Percentiles rank a stretch among this genome's conserved stretches.
Evolutionary conservation across 257 asterid species (phyloP).

Genomic region (Solanum verrucosum): DNA sequence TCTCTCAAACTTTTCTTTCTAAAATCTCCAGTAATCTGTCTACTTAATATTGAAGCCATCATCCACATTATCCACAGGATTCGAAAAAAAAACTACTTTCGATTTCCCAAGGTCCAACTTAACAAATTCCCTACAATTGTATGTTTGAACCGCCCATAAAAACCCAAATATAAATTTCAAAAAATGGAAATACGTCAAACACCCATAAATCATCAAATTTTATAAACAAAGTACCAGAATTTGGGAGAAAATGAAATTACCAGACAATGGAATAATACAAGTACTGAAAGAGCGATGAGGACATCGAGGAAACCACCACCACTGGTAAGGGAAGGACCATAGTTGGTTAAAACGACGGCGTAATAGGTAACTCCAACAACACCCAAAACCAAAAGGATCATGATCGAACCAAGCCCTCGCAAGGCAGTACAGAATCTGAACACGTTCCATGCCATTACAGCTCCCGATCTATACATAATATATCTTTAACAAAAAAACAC

Average conservation of each 20-base stretch:
- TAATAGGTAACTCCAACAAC: constrained; percentile 91
- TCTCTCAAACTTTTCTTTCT: not conserved
- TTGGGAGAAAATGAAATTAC: constrained; percentile 36
- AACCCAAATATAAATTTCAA: not conserved
- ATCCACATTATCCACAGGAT: not conserved
- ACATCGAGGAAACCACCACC: constrained; percentile 50
- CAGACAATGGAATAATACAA: constrained; percentile 77
- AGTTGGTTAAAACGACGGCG: constrained; percentile 72
- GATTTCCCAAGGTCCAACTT: not conserved
- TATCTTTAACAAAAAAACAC: not conserved
- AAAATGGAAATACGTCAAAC: not conserved
- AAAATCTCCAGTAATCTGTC: not conserved
- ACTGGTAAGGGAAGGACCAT: constrained; percentile 66
- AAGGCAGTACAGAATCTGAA: constrained; percentile 94
- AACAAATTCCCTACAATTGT: not conserved
- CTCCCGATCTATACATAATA: constrained; percentile 93
- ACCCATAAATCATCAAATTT: not conserved
- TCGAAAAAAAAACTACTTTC: not conserved
- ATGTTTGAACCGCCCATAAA: not conserved
- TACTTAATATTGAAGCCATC: not conserved
- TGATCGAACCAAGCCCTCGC: constrained; percentile 92
- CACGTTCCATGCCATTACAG: constrained; percentile 96
- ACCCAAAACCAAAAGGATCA: constrained; percentile 85
- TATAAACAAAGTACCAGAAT: not conserved
- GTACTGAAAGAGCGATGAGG: constrained; percentile 46